A percentile compares a stretch with the other conserved stretches of the same genome.
These are phyloP conservation scores for Sugiyamaella novakii DNA, from an alignment of 1,139 yeast genomes.

Conservation along the genomic window DNA sequence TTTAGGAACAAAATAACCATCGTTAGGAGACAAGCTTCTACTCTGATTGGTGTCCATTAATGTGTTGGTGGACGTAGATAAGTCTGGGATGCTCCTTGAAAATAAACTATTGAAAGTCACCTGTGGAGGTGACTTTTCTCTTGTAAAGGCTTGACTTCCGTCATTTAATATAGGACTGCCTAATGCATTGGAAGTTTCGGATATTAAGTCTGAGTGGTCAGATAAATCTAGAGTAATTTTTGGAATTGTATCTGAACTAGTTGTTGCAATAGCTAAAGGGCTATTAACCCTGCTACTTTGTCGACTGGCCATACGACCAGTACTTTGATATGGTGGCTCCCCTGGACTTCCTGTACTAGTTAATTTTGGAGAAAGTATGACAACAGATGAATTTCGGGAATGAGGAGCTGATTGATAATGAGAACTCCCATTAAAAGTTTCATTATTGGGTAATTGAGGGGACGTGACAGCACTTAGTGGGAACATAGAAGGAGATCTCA, in stretches of 20 bases:
- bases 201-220: background rate
- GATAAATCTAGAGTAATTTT: slow-evolving; percentile 2
- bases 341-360: background rate
- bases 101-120: slow-evolving; percentile 6
- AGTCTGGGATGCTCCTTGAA: slow-evolving; percentile 12
- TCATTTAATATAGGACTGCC: background rate
- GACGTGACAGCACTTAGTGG: slow-evolving; percentile 8
- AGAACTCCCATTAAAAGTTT: background rate
- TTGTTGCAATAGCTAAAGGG: slow-evolving; percentile 1
- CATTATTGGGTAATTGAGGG: background rate
- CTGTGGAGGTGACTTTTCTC: slow-evolving; percentile 1
- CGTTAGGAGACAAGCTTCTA: background rate
- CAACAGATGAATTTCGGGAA: slow-evolving; percentile 10
- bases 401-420: slow-evolving; percentile 8
- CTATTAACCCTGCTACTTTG: slow-evolving; percentile 3
- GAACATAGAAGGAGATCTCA: slow-evolving; percentile 1
- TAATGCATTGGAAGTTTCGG: background rate
- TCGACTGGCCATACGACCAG: background rate
- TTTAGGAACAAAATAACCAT: background rate
- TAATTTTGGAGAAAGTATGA: slow-evolving; percentile 4
- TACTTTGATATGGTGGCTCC: no score
- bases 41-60: background rate
- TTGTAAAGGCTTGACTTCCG: no score
- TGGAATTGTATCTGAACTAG: slow-evolving; percentile 4
- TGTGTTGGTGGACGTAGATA: background rate